These are phyloP conservation scores for Suhomyces sp. DNA, from an alignment of 805 yeast genomes.

Conservation along the genomic window DNA sequence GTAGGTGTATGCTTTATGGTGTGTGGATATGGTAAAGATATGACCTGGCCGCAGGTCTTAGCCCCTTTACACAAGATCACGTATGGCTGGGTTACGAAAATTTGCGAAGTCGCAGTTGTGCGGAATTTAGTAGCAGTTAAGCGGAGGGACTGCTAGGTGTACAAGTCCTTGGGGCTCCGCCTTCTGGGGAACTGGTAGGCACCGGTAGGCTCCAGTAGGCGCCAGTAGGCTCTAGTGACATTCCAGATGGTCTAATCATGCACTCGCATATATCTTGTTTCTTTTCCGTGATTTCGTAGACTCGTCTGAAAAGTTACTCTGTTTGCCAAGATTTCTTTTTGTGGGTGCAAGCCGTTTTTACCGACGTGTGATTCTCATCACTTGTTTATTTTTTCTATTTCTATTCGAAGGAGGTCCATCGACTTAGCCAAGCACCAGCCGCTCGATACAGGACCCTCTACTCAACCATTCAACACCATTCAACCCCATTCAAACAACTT, in stretches of 20 bases:
- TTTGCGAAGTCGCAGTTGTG: background rate
- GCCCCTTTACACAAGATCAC: background rate
- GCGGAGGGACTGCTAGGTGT: background rate
- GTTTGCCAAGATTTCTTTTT: background rate
- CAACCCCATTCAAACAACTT: no score
- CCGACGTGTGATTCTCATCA: background rate
- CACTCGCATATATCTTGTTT: no score
- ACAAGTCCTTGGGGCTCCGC: background rate
- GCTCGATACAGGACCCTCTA: background rate
- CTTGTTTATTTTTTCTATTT: background rate
- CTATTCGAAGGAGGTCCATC: background rate
- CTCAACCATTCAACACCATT: background rate
- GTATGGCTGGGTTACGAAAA: background rate
- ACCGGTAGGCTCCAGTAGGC: no score
- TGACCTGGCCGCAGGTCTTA: background rate
- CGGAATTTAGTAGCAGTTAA: background rate
- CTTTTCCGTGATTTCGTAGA: no score
- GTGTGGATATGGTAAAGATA: background rate
- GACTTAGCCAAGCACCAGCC: background rate
- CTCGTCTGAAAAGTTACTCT: background rate
- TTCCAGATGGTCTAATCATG: no score
- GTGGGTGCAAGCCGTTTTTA: background rate
- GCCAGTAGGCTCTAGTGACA: no score
- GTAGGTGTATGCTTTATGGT: background rate
- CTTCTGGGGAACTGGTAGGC: no score